Evolutionary conservation across 2,329 filamentous ascomycete species (phyloP).

Genomic region (Diaporthe aspalathi): DNA sequence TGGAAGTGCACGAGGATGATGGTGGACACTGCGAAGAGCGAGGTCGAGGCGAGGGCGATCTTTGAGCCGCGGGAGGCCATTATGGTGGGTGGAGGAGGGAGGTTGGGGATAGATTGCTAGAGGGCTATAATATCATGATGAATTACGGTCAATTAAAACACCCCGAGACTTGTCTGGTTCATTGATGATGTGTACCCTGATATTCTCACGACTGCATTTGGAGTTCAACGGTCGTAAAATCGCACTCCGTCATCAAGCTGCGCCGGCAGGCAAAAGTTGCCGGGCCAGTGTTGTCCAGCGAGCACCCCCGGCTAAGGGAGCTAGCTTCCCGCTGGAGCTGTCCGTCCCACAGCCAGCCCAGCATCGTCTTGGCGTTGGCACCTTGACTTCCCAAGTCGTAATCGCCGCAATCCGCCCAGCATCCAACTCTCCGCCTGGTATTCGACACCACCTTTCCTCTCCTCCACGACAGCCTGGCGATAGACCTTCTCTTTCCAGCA

Average conservation of each 20-base stretch:
- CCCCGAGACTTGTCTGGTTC: background rate
- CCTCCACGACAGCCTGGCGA: background rate
- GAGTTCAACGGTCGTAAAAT: background rate
- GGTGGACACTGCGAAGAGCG: conserved; percentile 79
- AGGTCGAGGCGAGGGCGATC: conserved; percentile 82
- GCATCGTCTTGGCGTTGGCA: conserved; percentile 34
- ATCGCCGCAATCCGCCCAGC: conserved; percentile 20
- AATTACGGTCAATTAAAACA: background rate
- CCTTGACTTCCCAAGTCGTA: conserved; percentile 27
- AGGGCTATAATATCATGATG: conserved; percentile 25
- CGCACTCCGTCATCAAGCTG: conserved; percentile 28
- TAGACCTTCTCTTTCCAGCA: background rate
- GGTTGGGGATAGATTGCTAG: background rate
- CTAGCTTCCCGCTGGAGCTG: conserved; percentile 35
- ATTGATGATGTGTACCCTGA: background rate
- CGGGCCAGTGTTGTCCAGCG: background rate
- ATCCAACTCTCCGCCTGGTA: background rate
- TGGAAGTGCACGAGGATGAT: conserved; percentile 90
- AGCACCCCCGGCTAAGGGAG: conserved; percentile 1
- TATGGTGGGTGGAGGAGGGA: conserved; percentile 20
- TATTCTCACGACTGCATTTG: background rate
- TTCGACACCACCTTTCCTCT: background rate
- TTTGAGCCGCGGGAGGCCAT: conserved; percentile 92
- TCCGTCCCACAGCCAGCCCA: conserved; percentile 30
- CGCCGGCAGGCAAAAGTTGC: conserved; percentile 31